These are phyloP conservation scores for Bacterosira constricta DNA, from an alignment of 108 stramenopile species.

Conservation along the genomic window DNA sequence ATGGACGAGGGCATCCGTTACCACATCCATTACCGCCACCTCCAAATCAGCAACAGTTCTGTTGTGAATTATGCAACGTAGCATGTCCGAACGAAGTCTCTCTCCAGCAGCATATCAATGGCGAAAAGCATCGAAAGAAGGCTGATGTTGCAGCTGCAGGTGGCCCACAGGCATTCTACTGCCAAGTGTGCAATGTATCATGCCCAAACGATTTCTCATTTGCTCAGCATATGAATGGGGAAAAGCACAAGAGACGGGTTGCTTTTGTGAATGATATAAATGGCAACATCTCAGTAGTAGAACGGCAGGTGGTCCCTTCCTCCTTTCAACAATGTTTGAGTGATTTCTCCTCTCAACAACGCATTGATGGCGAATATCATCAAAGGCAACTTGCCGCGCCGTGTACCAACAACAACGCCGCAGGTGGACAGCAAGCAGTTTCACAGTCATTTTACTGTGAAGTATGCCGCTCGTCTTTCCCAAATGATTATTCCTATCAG, in stretches of 20 bases:
- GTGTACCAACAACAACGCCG: too few species aligned
- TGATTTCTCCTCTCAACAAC: too few species aligned
- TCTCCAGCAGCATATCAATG: constrained; percentile 15
- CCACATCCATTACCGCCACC: not conserved
- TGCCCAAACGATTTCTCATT: constrained; percentile 11
- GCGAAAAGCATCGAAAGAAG: constrained; percentile 8
- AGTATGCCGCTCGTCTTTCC: not conserved
- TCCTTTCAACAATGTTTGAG: too few species aligned
- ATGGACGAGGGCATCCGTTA: too few species aligned
- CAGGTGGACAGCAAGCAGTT: too few species aligned
- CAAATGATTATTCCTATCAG: constrained; percentile 13
- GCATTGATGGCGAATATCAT: constrained; percentile 14
- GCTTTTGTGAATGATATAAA: constrained; percentile 2
- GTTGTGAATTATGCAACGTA: not conserved
- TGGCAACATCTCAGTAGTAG: not conserved
- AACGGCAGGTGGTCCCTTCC: too few species aligned
- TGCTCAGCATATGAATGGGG: constrained; percentile 13
- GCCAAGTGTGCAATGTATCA: constrained; percentile 9
- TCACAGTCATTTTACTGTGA: not conserved
- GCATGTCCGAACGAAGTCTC: constrained; percentile 12
- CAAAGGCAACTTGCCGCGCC: not conserved
- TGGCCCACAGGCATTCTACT: not conserved
- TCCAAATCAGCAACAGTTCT: not conserved
- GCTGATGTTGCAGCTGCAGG: too few species aligned
- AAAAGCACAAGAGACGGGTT: constrained; percentile 9